These are phyloP conservation scores for Yamadazyma trypodendri DNA, from an alignment of 1,139 yeast species.

Conservation along the genomic window DNA sequence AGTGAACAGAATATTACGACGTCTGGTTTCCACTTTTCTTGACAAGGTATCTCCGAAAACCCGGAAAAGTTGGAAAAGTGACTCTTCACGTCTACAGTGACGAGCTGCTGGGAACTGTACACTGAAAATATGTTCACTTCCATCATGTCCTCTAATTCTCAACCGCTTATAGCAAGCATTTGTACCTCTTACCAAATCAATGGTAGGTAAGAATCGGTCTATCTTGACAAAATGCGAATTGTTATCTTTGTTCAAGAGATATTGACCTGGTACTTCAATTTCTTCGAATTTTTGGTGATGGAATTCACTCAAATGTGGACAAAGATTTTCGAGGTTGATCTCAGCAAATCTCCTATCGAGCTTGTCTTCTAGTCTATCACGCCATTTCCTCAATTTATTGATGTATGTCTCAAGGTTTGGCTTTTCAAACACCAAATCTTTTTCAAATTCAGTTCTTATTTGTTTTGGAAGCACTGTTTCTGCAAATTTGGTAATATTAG, in stretches of 20 bases:
- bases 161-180: constrained; percentile 90
- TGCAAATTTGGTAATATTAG: constrained; percentile 85
- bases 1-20: constrained; percentile 81
- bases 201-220: constrained; percentile 86
- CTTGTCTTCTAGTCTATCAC: constrained; percentile 88
- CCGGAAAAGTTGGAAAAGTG: constrained; percentile 87
- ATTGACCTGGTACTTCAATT: constrained; percentile 96
- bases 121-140: constrained; percentile 87
- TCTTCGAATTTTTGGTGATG: constrained; percentile 98
- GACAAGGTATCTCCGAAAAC: constrained; percentile 79
- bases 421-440: constrained; percentile 82
- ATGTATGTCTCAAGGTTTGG: constrained; percentile 91
- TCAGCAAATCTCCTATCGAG: constrained; percentile 79
- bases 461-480: constrained; percentile 91
- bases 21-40: constrained; percentile 82
- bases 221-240: constrained; percentile 88
- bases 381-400: constrained; percentile 82
- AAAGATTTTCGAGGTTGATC: constrained; percentile 80
- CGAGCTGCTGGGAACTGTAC: constrained; percentile 98
- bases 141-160: constrained; percentile 91
- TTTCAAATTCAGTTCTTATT: constrained; percentile 86
- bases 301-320: constrained; percentile 95
- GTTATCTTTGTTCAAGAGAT: constrained; percentile 76
- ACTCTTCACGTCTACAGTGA: constrained; percentile 94
- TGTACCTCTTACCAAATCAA: constrained; percentile 86